Evolutionary conservation across 805 yeast species (phyloP).

Genomic region (baker's yeast (Saccharomyces cerevisiae)): DNA sequence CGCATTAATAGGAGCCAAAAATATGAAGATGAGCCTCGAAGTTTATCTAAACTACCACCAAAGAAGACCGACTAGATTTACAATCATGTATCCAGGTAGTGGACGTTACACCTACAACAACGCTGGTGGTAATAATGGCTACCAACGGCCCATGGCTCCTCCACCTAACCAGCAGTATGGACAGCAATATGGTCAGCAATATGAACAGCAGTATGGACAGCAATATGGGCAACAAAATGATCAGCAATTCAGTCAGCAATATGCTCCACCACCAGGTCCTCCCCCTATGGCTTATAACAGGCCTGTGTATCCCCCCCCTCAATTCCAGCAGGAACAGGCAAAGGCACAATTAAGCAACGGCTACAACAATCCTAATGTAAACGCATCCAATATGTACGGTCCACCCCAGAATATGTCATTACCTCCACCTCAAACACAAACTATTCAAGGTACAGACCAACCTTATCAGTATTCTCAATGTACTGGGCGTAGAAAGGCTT

Average conservation of each 20-base stretch:
- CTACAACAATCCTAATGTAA: background rate
- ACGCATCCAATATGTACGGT: background rate
- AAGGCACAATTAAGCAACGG: background rate
- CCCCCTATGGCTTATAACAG: constrained; percentile 9
- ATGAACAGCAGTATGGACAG: too few species aligned
- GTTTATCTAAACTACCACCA: background rate
- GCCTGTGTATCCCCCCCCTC: constrained; percentile 12
- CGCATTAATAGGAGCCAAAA: background rate
- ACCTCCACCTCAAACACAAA: constrained; percentile 21
- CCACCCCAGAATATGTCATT: constrained; percentile 14
- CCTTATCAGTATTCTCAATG: constrained; percentile 59
- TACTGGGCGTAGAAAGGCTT: constrained; percentile 64
- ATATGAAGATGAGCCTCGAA: background rate
- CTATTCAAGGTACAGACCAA: constrained; percentile 12
- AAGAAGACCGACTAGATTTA: background rate
- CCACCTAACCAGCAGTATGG: constrained; percentile 9
- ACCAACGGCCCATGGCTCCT: constrained; percentile 14
- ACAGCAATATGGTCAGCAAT: background rate
- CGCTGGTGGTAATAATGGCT: constrained; percentile 4
- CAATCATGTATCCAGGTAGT: constrained; percentile 26
- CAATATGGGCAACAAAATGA: background rate
- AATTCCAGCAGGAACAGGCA: constrained; percentile 9
- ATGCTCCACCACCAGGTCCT: constrained; percentile 9
- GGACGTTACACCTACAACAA: constrained; percentile 28
- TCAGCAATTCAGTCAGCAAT: constrained; percentile 3